A percentile compares a stretch with the other conserved stretches of the same genome.
These are phyloP conservation scores for Tetrahymena malaccensis DNA, from an alignment of 73 alveolate species.

Conservation along the genomic window DNA sequence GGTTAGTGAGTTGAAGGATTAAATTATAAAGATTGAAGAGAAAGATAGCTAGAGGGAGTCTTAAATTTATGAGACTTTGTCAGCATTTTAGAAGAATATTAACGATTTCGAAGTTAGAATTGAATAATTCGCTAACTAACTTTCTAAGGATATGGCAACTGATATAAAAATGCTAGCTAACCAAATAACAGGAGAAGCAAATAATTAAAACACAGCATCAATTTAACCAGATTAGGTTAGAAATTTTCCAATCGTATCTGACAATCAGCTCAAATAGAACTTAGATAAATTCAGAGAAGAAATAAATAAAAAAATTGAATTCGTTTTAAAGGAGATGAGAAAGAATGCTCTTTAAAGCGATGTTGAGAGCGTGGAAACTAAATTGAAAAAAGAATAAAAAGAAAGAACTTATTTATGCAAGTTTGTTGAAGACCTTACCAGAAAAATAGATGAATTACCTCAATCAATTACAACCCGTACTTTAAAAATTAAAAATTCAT, in stretches of 20 bases:
- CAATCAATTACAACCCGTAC: background rate
- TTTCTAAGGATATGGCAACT: background rate
- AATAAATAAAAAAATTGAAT: background rate
- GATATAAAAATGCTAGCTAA: background rate
- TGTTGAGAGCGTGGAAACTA: background rate
- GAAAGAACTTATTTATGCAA: background rate
- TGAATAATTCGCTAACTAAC: background rate
- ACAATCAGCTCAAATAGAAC: background rate
- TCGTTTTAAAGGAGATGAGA: background rate
- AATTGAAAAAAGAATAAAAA: background rate
- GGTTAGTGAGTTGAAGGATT: background rate
- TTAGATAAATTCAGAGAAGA: background rate
- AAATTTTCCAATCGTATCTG: background rate
- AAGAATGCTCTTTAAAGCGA: background rate
- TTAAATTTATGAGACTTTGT: background rate
- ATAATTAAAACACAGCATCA: background rate
- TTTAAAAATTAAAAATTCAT: background rate
- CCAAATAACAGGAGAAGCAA: background rate
- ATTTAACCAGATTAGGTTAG: background rate
- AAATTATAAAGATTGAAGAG: background rate
- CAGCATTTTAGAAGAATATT: background rate
- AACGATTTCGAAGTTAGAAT: background rate
- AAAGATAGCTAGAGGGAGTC: background rate
- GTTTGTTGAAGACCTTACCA: background rate
- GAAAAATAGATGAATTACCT: background rate